phyloP scores from a whole-genome alignment of 2,329 filamentous ascomycete species.

The Neofusicoccum sp. region DNA sequence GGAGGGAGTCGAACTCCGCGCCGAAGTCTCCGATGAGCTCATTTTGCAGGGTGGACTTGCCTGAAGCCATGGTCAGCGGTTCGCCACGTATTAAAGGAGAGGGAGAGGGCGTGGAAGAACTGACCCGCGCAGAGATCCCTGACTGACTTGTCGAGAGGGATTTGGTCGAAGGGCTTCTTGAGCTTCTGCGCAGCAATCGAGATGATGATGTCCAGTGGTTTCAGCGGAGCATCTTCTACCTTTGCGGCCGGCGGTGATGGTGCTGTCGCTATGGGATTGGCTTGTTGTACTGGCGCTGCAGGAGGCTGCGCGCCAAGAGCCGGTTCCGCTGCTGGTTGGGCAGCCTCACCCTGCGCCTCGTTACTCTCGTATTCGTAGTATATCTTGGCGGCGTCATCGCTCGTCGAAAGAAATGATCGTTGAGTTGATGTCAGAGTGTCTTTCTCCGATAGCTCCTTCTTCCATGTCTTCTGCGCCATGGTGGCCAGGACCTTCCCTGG shows the following conservation, averaged over 20 bases:
- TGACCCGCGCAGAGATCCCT: conserved; percentile 16
- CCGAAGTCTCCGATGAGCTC: conserved; percentile 17
- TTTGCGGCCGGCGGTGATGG: neutral
- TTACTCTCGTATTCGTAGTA: conserved; percentile 6
- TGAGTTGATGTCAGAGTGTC: neutral
- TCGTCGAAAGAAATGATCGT: neutral
- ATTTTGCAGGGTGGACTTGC: conserved; percentile 22
- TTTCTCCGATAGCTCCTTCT: neutral
- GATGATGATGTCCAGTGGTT: neutral
- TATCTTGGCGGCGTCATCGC: neutral
- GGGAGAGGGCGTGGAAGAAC: neutral
- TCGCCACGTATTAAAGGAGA: too few relatives aligned
- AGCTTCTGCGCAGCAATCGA: neutral
- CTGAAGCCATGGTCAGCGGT: too few relatives aligned
- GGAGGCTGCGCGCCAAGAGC: neutral
- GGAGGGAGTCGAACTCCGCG: conserved; percentile 9
- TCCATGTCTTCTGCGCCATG: conserved; percentile 13
- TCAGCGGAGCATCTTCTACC: neutral
- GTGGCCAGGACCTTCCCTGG: conserved; percentile 2
- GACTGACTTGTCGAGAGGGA: conserved; percentile 14
- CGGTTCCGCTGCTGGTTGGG: neutral
- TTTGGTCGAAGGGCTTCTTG: conserved; percentile 14
- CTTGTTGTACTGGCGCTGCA: neutral
- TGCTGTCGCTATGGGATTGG: neutral
- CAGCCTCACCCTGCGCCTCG: neutral